A percentile compares a stretch with the other conserved stretches of the same genome.
These are phyloP conservation scores for Pterula multifida DNA, from an alignment of 1,284 basidiomycete genomes.

Conservation along the genomic window DNA sequence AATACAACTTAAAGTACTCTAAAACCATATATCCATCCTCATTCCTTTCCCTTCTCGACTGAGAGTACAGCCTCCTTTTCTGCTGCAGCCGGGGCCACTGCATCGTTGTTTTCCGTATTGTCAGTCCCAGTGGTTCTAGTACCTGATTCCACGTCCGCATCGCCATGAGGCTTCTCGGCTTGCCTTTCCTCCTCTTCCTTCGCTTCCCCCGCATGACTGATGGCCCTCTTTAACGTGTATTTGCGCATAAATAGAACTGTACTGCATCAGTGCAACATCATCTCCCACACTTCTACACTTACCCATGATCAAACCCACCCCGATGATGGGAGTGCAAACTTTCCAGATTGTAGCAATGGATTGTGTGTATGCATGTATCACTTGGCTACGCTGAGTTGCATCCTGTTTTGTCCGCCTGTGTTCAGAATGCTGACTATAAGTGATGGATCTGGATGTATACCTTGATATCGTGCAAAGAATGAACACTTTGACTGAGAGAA, in stretches of 20 bases:
- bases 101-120: background rate
- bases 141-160: background rate
- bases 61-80: background rate
- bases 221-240: slow-evolving; percentile 51
- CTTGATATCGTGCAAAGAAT: slow-evolving; percentile 37
- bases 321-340: slow-evolving; percentile 47
- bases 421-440: slow-evolving; percentile 6
- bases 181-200: slow-evolving; percentile 5
- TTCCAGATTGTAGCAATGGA: slow-evolving; percentile 68
- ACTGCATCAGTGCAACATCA: background rate
- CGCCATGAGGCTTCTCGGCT: background rate
- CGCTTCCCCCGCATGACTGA: slow-evolving; percentile 7
- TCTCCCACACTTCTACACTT: slow-evolving; percentile 13
- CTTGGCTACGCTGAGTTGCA: slow-evolving; percentile 27
- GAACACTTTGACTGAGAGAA: slow-evolving; percentile 44
- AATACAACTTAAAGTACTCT: no score
- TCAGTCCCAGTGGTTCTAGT: background rate
- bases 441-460: slow-evolving; percentile 19
- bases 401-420: slow-evolving; percentile 38
- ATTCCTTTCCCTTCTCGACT: background rate
- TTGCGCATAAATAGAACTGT: slow-evolving; percentile 39
- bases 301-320: slow-evolving; percentile 49
- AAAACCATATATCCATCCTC: background rate
- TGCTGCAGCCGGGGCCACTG: background rate
- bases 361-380: slow-evolving; percentile 60